phyloP scores from a whole-genome alignment of 306 rosid genomes.

The Gillenia trifoliata region DNA sequence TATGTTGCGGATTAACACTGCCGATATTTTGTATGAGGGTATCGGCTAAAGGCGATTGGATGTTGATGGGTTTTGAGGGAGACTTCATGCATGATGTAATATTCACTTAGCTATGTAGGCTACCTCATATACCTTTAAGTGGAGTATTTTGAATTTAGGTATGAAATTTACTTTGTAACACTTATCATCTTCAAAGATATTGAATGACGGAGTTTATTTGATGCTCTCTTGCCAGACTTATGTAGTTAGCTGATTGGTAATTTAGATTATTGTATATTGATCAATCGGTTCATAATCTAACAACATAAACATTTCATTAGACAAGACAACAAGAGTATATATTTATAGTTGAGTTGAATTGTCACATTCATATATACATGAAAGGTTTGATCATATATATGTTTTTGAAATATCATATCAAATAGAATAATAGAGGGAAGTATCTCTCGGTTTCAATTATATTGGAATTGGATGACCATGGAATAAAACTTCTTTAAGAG shows the following conservation, averaged over 20 bases:
- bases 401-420: not conserved
- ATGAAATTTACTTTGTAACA: not conserved
- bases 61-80: not conserved
- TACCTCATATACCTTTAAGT: not conserved
- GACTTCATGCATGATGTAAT: conserved; percentile 2
- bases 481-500: conserved; percentile 29
- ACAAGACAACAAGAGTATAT: not conserved
- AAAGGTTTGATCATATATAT: not conserved
- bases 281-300: no score
- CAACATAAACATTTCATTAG: no score
- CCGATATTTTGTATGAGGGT: not conserved
- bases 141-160: not conserved
- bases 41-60: conserved; percentile 14
- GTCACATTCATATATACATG: not conserved
- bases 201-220: not conserved
- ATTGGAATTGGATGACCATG: conserved; percentile 19
- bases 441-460: not conserved
- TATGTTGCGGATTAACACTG: not conserved
- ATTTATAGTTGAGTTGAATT: no score
- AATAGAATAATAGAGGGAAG: not conserved
- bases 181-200: not conserved
- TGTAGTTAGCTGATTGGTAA: no score
- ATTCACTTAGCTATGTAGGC: not conserved
- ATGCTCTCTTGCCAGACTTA: not conserved
- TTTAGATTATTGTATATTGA: not conserved